Evolutionary conservation across 2,329 filamentous ascomycete genomes (phyloP).

Genomic region (Helminthosporium solani): DNA sequence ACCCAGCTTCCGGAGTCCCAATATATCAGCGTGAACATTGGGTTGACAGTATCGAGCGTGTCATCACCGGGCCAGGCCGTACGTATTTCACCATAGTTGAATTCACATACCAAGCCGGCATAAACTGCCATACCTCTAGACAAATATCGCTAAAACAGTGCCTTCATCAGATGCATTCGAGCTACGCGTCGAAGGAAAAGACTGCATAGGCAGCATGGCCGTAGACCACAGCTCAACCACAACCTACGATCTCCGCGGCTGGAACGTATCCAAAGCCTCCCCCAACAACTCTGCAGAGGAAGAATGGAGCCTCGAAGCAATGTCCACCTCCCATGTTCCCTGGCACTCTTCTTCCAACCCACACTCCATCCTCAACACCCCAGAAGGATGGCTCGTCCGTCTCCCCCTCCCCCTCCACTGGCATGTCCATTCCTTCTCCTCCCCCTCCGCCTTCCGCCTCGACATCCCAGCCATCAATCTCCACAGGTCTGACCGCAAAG

Average conservation of each 20-base stretch:
- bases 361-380: slow-evolving; percentile 35
- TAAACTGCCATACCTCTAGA: no score
- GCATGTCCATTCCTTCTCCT: slow-evolving; percentile 52
- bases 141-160: no score
- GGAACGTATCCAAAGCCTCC: not conserved
- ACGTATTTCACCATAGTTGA: not conserved
- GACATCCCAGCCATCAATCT: slow-evolving; percentile 34
- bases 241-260: slow-evolving; percentile 34
- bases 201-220: slow-evolving; percentile 41
- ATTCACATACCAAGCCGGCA: not conserved
- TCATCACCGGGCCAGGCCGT: slow-evolving; percentile 19
- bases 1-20: slow-evolving; percentile 35
- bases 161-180: slow-evolving; percentile 38
- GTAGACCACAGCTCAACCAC: slow-evolving; percentile 40
- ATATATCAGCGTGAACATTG: slow-evolving; percentile 49
- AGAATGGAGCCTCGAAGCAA: slow-evolving; percentile 45
- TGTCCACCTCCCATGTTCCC: slow-evolving; percentile 40
- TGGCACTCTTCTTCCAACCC: slow-evolving; percentile 33
- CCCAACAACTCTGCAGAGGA: not conserved
- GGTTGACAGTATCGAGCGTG: slow-evolving; percentile 43
- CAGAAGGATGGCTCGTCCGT: slow-evolving; percentile 48
- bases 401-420: slow-evolving; percentile 53
- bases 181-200: slow-evolving; percentile 38
- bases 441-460: slow-evolving; percentile 44
- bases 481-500: slow-evolving; percentile 28